Evolutionary conservation across 1,284 basidiomycete species (phyloP), one percentile per base, ranked within the genome.

Genomic region (Malassezia nana): DNA sequence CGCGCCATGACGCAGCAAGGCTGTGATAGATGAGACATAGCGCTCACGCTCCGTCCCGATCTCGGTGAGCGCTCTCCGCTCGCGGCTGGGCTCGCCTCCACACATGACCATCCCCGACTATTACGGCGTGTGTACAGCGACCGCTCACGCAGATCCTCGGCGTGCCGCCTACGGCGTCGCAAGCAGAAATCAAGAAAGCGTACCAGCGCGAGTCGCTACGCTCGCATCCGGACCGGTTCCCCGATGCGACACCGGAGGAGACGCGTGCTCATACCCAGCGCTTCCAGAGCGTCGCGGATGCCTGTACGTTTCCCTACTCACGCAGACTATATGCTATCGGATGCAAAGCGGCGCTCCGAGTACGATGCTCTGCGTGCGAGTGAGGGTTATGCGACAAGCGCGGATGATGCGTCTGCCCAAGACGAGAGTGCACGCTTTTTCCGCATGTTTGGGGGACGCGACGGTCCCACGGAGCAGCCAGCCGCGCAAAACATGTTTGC

Each of bases 211-310:
- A 87, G 69, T 87, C 85, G 3, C 75, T 57, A 64, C 60, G 62
- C 86, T 84, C 86, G 3, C 90, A 95, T 73, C 90, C 91, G 1
- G 90, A 95, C 75, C 79, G 89, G 55, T 78, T 91, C 39, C 79
- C 79, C n/a, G 86, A 84, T 65, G 87, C 84, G 2, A 81, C 82
- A 1, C 77, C 81, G 6, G 79, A 78, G 8, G 85, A 92, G 75
- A 84, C 82, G 72, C 81, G 81, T 62, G 76, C 73, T 20, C 84
- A 64, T 47, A 76, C 65, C 46, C 73, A 62, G 62, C 74, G 63
- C 57, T 75, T 65, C 84, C 71, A 74, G 52, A 59, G 63, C n/a
- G 84, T 95, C 57, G 89, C 91, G 46, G 90, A 96, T 76, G 91
- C 91, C 9, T 95, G 53, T 62, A 39, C 46, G 59, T 61, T 25